Evolutionary conservation across 169 alveolate species (phyloP).

Genomic region (Cyclospora cayetanensis): DNA sequence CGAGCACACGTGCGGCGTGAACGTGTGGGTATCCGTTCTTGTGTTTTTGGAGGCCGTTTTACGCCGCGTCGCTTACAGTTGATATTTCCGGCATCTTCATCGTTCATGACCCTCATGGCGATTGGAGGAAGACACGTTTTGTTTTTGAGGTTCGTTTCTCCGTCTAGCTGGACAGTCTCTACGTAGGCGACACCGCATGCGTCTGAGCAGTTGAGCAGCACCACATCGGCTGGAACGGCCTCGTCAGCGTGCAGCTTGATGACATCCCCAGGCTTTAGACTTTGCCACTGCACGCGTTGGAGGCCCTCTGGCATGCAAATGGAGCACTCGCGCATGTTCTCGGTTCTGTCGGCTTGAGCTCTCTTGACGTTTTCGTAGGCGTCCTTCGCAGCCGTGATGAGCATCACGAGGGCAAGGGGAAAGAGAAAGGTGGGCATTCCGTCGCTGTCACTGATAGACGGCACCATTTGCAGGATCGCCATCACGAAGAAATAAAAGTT

Average conservation of each 20-base stretch:
- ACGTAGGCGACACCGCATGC: conserved; percentile 89
- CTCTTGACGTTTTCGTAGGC: conserved; percentile 93
- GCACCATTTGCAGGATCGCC: conserved; percentile 75
- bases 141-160: conserved; percentile 94
- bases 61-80: background rate
- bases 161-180: conserved; percentile 91
- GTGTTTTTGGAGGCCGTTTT: background rate
- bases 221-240: conserved; percentile 95
- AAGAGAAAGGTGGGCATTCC: conserved; percentile 92
- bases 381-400: conserved; percentile 93
- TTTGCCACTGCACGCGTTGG: conserved; percentile 83
- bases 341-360: conserved; percentile 90
- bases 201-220: conserved; percentile 91
- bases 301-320: conserved; percentile 65
- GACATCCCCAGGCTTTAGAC: conserved; percentile 93
- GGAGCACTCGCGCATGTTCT: conserved; percentile 84
- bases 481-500: conserved; percentile 73
- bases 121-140: conserved; percentile 84
- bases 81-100: conserved; percentile 78
- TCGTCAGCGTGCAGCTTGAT: conserved; percentile 87
- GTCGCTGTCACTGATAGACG: conserved; percentile 81
- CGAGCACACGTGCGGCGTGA: background rate
- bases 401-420: conserved; percentile 93
- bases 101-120: conserved; percentile 76
- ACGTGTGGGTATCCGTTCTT: background rate